A percentile compares a stretch with the other conserved stretches of the same genome.
phyloP scores from a whole-genome alignment of 2,329 filamentous ascomycete genomes.

The Cercospora nicotianae region DNA sequence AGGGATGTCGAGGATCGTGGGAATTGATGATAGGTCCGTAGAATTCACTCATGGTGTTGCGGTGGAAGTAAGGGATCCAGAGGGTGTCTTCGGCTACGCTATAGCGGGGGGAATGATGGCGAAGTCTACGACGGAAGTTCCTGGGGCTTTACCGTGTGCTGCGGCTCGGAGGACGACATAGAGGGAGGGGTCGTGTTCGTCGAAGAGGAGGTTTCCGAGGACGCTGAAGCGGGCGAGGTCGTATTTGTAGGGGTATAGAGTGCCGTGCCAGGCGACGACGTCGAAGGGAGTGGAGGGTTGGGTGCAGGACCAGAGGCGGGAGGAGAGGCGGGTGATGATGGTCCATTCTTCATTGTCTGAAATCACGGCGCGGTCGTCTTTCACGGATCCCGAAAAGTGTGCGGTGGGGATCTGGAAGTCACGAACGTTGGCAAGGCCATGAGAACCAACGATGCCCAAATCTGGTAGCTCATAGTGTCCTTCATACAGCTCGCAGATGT shows the following conservation, averaged over 20 bases:
- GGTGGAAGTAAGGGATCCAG: conserved; percentile 70
- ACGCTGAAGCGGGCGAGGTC: conserved; percentile 58
- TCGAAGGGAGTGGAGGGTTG: conserved; percentile 67
- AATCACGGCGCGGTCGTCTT: conserved; percentile 7
- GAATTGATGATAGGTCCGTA: conserved; percentile 58
- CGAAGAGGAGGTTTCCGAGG: conserved; percentile 57
- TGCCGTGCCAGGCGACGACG: conserved; percentile 68
- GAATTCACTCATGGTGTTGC: conserved; percentile 65
- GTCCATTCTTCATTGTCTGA: conserved; percentile 16
- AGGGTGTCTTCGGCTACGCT: conserved; percentile 67
- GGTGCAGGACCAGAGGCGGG: conserved; percentile 20
- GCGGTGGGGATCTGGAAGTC: conserved; percentile 65
- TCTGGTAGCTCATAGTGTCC: conserved; percentile 64
- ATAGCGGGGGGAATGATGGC: conserved; percentile 71
- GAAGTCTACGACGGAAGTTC: conserved; percentile 63
- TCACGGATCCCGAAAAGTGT: conserved; percentile 46
- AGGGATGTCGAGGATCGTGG: conserved; percentile 54
- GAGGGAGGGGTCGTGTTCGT: conserved; percentile 65
- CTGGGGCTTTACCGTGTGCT: conserved; percentile 47
- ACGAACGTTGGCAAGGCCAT: conserved; percentile 62
- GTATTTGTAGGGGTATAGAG: conserved; percentile 60
- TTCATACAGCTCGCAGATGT: conserved; percentile 65
- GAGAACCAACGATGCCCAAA: conserved; percentile 63
- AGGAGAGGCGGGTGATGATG: conserved; percentile 14
- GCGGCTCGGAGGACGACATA: conserved; percentile 65